phyloP scores from a whole-genome alignment of 2,329 filamentous ascomycete genomes.

The Fusarium nygamai region DNA sequence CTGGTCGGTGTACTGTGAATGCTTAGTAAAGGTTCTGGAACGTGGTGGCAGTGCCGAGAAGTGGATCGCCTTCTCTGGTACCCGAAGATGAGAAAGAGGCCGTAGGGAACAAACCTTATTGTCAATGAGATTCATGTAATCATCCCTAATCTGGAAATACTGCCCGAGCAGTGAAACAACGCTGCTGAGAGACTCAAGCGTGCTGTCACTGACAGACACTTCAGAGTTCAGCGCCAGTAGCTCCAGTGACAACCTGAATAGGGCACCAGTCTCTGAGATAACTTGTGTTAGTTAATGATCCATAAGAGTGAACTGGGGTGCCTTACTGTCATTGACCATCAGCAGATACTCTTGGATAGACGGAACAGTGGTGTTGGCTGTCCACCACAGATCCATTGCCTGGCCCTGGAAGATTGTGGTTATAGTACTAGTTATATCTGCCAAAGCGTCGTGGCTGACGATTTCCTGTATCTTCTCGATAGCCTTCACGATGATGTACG shows the following conservation, averaged over 20 bases:
- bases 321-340: conserved; percentile 2
- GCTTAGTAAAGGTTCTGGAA: neutral
- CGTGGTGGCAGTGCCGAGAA: neutral
- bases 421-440: neutral
- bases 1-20: neutral
- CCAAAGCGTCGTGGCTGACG: neutral
- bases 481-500: neutral
- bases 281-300: accelerated
- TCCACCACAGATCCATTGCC: conserved; percentile 2
- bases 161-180: neutral
- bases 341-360: neutral
- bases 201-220: neutral
- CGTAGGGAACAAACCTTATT: neutral
- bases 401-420: neutral
- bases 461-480: neutral
- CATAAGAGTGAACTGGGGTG: accelerated
- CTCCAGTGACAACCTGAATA: neutral
- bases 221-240: neutral
- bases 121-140: conserved; percentile 2
- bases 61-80: no score
- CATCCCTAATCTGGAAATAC: conserved; percentile 8
- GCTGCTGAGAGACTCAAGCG: neutral
- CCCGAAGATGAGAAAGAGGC: accelerated
- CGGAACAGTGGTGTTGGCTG: neutral
- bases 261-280: neutral